Conservation (phyloP, 2,329 filamentous ascomycete genomes). For the Epichloe sylvatica region DNA sequence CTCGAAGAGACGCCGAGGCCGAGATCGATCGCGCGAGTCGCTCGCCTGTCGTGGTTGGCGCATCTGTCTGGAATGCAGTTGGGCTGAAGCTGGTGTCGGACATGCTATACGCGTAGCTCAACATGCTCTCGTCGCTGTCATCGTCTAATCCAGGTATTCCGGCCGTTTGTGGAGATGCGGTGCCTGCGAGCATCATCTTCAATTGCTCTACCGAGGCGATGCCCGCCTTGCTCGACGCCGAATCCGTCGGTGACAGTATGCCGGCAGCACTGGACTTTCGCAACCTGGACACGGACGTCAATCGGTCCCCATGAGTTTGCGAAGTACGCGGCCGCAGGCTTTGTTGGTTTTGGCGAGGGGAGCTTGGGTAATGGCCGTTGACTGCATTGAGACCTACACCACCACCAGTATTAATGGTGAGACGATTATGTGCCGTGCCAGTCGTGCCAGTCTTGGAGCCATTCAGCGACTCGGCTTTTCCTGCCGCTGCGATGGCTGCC, state of each 20-base stretch:
- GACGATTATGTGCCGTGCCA: slow-evolving; percentile 36
- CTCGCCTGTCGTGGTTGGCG: slow-evolving; percentile 14
- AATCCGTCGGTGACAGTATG: slow-evolving; percentile 30
- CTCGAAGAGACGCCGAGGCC: slow-evolving; percentile 19
- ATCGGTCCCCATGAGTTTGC: slow-evolving; percentile 21
- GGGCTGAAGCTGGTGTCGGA: slow-evolving; percentile 52
- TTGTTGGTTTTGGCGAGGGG: slow-evolving; percentile 35
- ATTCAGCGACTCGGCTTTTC: slow-evolving; percentile 59
- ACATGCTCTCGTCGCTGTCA: slow-evolving; percentile 53
- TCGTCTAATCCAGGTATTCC: slow-evolving; percentile 26
- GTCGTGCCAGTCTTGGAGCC: slow-evolving; percentile 58
- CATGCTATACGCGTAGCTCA: slow-evolving; percentile 54
- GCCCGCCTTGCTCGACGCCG: slow-evolving; percentile 31
- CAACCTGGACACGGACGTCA: slow-evolving; percentile 26
- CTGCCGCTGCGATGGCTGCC: slow-evolving; percentile 51
- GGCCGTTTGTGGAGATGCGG: slow-evolving; percentile 26
- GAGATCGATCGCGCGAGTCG: slow-evolving; percentile 20
- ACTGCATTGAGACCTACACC: slow-evolving; percentile 23
- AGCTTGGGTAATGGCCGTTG: slow-evolving; percentile 25
- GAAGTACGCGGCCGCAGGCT: slow-evolving; percentile 37
- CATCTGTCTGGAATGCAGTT: slow-evolving; percentile 12
- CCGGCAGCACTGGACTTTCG: slow-evolving; percentile 43
- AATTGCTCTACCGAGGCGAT: slow-evolving; percentile 51
- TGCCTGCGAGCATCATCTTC: slow-evolving; percentile 45
- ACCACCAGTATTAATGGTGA: slow-evolving; percentile 37